phyloP scores from a whole-genome alignment of 1,284 basidiomycete genomes.

The Neonothopanus nambi region DNA sequence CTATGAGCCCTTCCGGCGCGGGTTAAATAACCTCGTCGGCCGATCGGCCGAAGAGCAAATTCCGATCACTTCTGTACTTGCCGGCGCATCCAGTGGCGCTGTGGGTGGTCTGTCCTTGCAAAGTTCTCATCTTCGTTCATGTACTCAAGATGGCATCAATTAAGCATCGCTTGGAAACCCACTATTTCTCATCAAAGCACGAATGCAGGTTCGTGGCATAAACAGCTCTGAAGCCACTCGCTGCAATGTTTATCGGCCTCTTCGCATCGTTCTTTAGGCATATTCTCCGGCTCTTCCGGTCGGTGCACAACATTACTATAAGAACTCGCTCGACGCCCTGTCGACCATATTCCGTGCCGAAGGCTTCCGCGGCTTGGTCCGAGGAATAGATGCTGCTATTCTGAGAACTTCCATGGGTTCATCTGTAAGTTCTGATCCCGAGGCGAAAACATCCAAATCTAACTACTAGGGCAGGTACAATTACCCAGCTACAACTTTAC shows the following conservation, averaged over 20 bases:
- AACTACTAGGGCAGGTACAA: conserved; percentile 65
- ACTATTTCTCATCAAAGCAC: conserved; percentile 93
- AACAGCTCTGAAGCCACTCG: not conserved
- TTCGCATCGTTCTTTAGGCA: conserved; percentile 48
- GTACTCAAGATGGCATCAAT: conserved; percentile 9
- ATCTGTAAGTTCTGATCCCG: conserved; percentile 53
- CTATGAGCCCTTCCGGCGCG: conserved; percentile 88
- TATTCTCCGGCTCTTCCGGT: conserved; percentile 94
- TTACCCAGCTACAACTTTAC: conserved; percentile 94
- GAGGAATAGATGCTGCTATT: conserved; percentile 93
- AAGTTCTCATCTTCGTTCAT: not conserved
- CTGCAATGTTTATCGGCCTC: no score
- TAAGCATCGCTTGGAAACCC: conserved; percentile 90
- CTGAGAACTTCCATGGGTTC: conserved; percentile 93
- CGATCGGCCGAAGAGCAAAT: conserved; percentile 64
- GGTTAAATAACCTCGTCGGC: conserved; percentile 73
- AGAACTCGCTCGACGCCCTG: conserved; percentile 80
- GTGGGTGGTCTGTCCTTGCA: conserved; percentile 71
- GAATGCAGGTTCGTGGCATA: conserved; percentile 77
- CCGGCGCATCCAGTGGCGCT: conserved; percentile 87
- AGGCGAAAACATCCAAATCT: not conserved
- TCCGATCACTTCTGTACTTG: conserved; percentile 73
- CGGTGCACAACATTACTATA: conserved; percentile 92
- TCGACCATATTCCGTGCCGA: conserved; percentile 79
- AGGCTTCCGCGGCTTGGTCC: conserved; percentile 76